Percentiles rank a stretch among this genome's conserved stretches.
phyloP scores from a whole-genome alignment of 441 rosid genomes.

The Eutrema salsugineum region DNA sequence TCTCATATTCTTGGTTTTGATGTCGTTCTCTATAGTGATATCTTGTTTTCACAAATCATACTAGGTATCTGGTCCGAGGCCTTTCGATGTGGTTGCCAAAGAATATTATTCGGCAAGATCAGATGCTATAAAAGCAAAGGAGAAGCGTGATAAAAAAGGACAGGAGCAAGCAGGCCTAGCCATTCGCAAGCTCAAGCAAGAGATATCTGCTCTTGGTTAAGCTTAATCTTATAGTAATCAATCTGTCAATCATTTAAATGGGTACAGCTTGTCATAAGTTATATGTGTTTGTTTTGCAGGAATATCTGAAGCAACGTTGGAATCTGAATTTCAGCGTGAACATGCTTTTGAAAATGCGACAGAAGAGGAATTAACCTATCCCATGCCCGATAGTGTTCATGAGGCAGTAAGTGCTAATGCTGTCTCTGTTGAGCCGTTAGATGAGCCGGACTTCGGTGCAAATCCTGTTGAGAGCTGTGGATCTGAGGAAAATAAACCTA shows the following conservation, averaged over 20 bases:
- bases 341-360: slow-evolving; percentile 19
- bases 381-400: slow-evolving; percentile 25
- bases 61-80: slow-evolving; percentile 59
- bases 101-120: slow-evolving; percentile 67
- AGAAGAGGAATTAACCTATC: slow-evolving; percentile 29
- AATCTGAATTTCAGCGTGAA: slow-evolving; percentile 51
- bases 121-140: slow-evolving; percentile 84
- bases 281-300: slow-evolving; percentile 56
- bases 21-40: neutral
- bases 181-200: slow-evolving; percentile 85
- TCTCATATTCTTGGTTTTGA: neutral
- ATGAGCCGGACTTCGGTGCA: slow-evolving; percentile 29
- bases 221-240: slow-evolving; percentile 20
- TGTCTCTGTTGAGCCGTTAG: slow-evolving; percentile 19
- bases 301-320: slow-evolving; percentile 62
- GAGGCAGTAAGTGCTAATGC: slow-evolving; percentile 30
- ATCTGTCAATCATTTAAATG: slow-evolving; percentile 15
- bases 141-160: slow-evolving; percentile 57
- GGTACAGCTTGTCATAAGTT: slow-evolving; percentile 29
- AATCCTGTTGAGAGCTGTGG: slow-evolving; percentile 32
- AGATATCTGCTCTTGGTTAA: slow-evolving; percentile 77
- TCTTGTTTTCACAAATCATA: slow-evolving; percentile 9
- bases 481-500: slow-evolving; percentile 32
- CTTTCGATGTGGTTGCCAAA: slow-evolving; percentile 61
- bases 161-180: slow-evolving; percentile 67